These are phyloP conservation scores for Schoenoplectus triqueter DNA, from an alignment of 202 grass and related monocot species.

Conservation along the genomic window DNA sequence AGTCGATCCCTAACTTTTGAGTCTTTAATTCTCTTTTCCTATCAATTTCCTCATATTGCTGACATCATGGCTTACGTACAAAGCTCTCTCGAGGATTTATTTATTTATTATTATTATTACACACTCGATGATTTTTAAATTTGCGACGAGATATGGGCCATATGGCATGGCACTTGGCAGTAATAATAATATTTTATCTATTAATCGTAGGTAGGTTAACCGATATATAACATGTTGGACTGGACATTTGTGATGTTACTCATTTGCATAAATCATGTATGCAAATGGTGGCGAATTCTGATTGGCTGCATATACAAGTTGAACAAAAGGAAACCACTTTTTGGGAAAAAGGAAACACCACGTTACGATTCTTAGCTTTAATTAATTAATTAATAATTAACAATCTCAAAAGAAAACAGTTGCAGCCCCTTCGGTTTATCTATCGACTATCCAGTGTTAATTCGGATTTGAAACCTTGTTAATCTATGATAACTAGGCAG, in stretches of 20 bases:
- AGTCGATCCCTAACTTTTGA: no score
- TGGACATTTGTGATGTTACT: no score
- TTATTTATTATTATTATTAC: no score
- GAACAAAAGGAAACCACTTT: no score
- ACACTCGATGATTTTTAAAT: neutral
- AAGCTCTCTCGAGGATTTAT: neutral
- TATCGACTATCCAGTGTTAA: no score
- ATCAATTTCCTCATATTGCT: neutral
- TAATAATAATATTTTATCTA: neutral
- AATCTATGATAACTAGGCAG: no score
- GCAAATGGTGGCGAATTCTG: neutral
- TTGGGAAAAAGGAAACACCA: neutral
- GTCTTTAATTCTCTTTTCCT: no score
- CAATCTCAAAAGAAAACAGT: neutral
- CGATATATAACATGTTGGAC: neutral
- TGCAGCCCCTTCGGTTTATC: neutral
- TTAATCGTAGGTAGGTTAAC: conserved; percentile 1
- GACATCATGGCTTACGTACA: conserved; percentile 15
- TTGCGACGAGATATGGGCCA: neutral
- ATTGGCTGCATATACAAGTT: neutral
- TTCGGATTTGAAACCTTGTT: no score
- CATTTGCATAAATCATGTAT: neutral
- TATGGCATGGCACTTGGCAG: no score
- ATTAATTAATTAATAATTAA: neutral
- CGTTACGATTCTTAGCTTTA: neutral